Conservation (phyloP, 2,329 filamentous ascomycete species). For the Cytospora piceicola region DNA sequence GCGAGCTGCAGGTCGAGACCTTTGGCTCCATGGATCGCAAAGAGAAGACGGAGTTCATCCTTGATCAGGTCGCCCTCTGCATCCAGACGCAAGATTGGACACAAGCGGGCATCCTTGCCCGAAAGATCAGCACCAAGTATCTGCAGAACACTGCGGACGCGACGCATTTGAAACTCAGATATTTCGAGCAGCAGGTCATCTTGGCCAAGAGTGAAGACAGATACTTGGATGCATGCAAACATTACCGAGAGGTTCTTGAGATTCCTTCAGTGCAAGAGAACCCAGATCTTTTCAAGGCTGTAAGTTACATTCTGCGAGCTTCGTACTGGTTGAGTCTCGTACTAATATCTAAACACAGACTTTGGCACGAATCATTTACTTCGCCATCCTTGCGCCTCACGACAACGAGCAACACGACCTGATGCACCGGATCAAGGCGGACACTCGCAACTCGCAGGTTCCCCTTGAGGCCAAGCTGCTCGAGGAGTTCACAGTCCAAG, state of each 20-base stretch:
- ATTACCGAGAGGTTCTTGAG: conserved; percentile 95
- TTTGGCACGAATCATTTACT: conserved; percentile 95
- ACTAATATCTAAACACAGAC: conserved; percentile 55
- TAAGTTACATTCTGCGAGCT: conserved; percentile 8
- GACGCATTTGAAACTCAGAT: conserved; percentile 90
- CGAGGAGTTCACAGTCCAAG: conserved; percentile 91
- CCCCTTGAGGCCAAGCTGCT: conserved; percentile 82
- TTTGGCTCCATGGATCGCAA: conserved; percentile 97
- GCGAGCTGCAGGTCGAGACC: conserved; percentile 97
- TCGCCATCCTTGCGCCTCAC: conserved; percentile 92
- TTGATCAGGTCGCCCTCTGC: conserved; percentile 91
- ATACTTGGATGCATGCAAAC: conserved; percentile 96
- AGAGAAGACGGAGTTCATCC: conserved; percentile 98
- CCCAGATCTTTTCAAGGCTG: conserved; percentile 49
- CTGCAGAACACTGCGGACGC: conserved; percentile 89
- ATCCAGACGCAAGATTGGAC: conserved; percentile 97
- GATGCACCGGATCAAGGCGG: conserved; percentile 87
- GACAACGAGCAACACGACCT: conserved; percentile 99
- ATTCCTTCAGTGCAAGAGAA: conserved; percentile 95
- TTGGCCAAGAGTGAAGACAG: conserved; percentile 96
- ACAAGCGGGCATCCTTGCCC: conserved; percentile 88
- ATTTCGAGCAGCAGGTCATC: conserved; percentile 96
- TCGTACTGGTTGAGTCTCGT: background rate
- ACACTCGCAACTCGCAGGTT: conserved; percentile 78
- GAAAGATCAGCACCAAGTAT: conserved; percentile 96